Conservation (phyloP, 495 filamentous ascomycete genomes). For the Lasiosphaeria ovina region DNA sequence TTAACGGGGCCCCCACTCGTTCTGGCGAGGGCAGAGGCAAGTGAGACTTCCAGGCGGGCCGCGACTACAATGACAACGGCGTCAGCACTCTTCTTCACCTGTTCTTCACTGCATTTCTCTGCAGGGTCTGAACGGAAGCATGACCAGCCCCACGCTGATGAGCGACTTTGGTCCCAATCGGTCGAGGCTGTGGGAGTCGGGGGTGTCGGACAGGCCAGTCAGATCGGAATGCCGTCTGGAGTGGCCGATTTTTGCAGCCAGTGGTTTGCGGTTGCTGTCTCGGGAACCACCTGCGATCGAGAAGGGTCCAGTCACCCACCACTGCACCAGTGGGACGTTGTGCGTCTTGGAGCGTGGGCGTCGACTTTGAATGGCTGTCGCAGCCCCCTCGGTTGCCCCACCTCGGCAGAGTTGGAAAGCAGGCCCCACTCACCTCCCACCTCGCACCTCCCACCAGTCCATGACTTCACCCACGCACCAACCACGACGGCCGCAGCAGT, state of each 20-base stretch:
- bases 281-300: background rate
- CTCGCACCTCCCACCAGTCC: no score
- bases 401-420: no score
- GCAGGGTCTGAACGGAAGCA: background rate
- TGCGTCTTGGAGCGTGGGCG: no score
- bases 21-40: background rate
- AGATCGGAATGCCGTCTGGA: background rate
- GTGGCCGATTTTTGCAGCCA: slow-evolving; percentile 15
- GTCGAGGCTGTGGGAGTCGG: slow-evolving; percentile 19
- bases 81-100: no score
- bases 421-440: no score
- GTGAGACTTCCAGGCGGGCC: slow-evolving; percentile 5
- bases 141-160: slow-evolving; percentile 4
- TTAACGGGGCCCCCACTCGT: slow-evolving; percentile 9
- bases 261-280: slow-evolving; percentile 8
- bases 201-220: slow-evolving; percentile 4
- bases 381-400: no score
- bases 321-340: background rate
- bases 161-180: slow-evolving; percentile 17
- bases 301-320: slow-evolving; percentile 6
- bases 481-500: background rate
- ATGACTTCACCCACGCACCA: no score
- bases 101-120: background rate
- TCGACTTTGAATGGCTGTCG: no score
- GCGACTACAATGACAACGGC: background rate